phyloP scores from a whole-genome alignment of 2,329 filamentous ascomycete species.

The Talaromyces sp. region DNA sequence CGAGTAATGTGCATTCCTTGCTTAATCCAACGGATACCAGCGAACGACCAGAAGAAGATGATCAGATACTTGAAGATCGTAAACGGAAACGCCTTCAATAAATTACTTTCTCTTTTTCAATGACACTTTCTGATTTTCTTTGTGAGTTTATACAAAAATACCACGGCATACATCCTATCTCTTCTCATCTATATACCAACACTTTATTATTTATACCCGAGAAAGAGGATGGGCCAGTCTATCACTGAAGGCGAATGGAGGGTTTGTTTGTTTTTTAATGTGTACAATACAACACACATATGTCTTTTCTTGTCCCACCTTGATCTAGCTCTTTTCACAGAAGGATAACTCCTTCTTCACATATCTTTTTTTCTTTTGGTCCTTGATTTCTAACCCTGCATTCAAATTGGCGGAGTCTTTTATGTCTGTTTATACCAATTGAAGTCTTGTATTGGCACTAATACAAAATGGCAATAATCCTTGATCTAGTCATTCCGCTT shows the following conservation, averaged over 20 bases:
- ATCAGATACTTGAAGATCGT: conserved; percentile 52
- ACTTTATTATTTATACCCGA: conserved; percentile 9
- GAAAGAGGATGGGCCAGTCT: conserved; percentile 1
- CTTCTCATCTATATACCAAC: conserved; percentile 1
- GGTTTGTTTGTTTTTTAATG: neutral
- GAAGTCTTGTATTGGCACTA: neutral
- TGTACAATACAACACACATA: conserved; percentile 5
- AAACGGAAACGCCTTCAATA: conserved; percentile 56
- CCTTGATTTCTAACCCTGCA: neutral
- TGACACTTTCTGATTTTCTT: conserved; percentile 1
- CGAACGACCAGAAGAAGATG: conserved; percentile 61
- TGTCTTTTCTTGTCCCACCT: neutral
- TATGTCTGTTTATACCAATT: neutral
- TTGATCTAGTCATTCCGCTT: neutral
- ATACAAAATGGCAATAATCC: neutral
- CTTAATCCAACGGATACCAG: conserved; percentile 65
- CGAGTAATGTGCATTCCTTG: conserved; percentile 62
- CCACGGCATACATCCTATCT: conserved; percentile 16
- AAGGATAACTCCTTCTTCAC: too few species aligned
- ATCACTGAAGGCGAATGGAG: conserved; percentile 11
- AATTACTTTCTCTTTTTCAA: conserved; percentile 15
- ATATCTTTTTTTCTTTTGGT: neutral
- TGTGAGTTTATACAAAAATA: neutral
- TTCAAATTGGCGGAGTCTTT: neutral
- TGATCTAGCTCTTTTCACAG: neutral